Evolutionary conservation across 495 filamentous ascomycete species (phyloP).

Genomic region (Thermothielavioides terrestris): DNA sequence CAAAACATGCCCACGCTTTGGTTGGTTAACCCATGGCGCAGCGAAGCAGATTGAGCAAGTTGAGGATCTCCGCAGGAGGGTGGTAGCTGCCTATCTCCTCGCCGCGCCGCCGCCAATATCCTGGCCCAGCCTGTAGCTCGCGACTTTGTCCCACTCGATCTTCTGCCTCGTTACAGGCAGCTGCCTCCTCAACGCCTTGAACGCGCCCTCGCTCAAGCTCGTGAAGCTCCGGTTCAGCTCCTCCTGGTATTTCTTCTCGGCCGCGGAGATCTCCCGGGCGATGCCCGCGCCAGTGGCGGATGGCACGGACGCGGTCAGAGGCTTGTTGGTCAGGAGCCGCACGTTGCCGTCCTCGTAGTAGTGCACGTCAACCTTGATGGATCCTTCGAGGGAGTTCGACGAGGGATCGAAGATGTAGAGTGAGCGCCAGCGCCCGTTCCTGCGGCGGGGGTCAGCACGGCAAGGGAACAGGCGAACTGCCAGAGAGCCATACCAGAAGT

Average conservation of each 20-base stretch:
- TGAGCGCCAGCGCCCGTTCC: slow-evolving; percentile 94
- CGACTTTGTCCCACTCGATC: slow-evolving; percentile 99
- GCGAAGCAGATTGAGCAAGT: too few relatives aligned
- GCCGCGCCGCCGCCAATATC: slow-evolving; percentile 54
- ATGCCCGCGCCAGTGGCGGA: slow-evolving; percentile 58
- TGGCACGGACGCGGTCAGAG: slow-evolving; percentile 50
- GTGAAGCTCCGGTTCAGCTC: slow-evolving; percentile 87
- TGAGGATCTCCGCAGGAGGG: too few relatives aligned
- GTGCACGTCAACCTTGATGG: slow-evolving; percentile 82
- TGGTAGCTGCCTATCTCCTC: slow-evolving; percentile 29
- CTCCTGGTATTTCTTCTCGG: slow-evolving; percentile 91
- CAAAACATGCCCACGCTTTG: not conserved
- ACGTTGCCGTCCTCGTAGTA: slow-evolving; percentile 99
- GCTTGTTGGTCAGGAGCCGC: slow-evolving; percentile 75
- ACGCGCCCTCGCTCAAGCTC: slow-evolving; percentile 80
- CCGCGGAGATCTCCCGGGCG: slow-evolving; percentile 60
- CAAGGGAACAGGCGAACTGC: not conserved
- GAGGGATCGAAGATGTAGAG: slow-evolving; percentile 69
- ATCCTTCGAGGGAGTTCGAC: slow-evolving; percentile 52
- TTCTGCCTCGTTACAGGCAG: slow-evolving; percentile 95
- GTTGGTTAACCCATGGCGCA: not conserved
- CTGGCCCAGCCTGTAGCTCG: slow-evolving; percentile 79
- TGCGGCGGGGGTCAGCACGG: slow-evolving; percentile 22
- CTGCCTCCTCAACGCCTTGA: slow-evolving; percentile 87
- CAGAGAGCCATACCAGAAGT: slow-evolving; percentile 68